Conservation (phyloP, 345 rosid genomes). For the Populus euphratica region DNA sequence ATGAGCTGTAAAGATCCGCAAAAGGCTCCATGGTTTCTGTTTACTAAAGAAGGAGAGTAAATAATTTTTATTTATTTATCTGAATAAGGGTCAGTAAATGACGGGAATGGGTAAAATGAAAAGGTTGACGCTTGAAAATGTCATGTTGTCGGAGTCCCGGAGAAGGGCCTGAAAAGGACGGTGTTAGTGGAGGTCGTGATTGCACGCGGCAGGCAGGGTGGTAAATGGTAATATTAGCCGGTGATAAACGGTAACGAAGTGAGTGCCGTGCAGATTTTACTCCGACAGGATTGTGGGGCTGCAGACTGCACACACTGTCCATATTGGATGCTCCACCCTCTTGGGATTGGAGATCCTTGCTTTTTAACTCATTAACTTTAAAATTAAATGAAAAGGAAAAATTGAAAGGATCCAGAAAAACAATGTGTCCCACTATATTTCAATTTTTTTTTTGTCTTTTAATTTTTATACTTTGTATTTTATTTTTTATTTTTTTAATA, state of each 20-base stretch:
- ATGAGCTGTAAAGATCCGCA: slow-evolving; percentile 23
- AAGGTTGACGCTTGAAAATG: not conserved
- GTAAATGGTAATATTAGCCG: not conserved
- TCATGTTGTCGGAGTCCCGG: not conserved
- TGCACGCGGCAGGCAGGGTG: not conserved
- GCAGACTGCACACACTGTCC: not conserved
- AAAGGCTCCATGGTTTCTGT: slow-evolving; percentile 10
- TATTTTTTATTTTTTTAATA: too few species aligned
- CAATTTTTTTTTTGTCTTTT: too few species aligned
- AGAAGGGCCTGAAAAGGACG: not conserved
- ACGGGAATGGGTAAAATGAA: not conserved
- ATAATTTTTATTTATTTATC: too few species aligned
- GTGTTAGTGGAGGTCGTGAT: not conserved
- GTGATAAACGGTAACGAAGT: not conserved
- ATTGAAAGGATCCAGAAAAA: too few species aligned
- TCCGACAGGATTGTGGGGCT: not conserved
- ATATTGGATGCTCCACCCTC: slow-evolving; percentile 1
- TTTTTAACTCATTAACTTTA: not conserved
- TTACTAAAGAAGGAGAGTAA: not conserved
- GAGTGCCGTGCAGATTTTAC: not conserved
- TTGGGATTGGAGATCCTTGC: slow-evolving; percentile 10
- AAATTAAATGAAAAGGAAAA: too few species aligned
- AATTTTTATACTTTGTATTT: too few species aligned
- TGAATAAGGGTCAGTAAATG: not conserved
- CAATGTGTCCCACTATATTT: too few species aligned